phyloP scores from a whole-genome alignment of 1,139 yeast species.

The Yamadazyma aaseri region DNA sequence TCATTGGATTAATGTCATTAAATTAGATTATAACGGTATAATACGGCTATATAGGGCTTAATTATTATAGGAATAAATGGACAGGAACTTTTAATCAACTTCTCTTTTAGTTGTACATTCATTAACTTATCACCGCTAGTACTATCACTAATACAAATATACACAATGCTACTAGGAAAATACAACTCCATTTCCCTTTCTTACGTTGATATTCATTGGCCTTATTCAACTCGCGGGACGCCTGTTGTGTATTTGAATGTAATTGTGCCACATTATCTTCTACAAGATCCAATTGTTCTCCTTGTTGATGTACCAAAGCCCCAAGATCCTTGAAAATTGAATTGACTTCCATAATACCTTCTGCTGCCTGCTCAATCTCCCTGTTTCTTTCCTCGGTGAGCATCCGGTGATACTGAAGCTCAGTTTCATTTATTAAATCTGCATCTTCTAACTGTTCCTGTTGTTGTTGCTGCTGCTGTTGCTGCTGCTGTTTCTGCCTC shows the following conservation, averaged over 20 bases:
- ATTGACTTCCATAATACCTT: conserved; percentile 81
- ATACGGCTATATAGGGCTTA: background rate
- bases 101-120: no score
- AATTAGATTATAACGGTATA: background rate
- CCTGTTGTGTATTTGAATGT: conserved; percentile 67
- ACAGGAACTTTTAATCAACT: background rate
- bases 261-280: conserved; percentile 73
- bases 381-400: conserved; percentile 71
- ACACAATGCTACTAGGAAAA: conserved; percentile 49
- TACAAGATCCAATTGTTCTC: conserved; percentile 76
- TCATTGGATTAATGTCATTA: conserved; percentile 14
- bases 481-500: conserved; percentile 14
- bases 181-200: conserved; percentile 73
- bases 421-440: conserved; percentile 51
- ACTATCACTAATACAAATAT: conserved; percentile 39
- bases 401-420: conserved; percentile 68
- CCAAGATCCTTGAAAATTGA: conserved; percentile 81
- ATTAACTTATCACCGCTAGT: conserved; percentile 36
- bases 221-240: conserved; percentile 63
- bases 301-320: conserved; percentile 76
- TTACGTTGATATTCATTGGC: conserved; percentile 75
- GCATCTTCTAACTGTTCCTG: conserved; percentile 38
- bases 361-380: conserved; percentile 69
- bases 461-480: conserved; percentile 25
- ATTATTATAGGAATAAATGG: no score